A percentile compares a stretch with the other conserved stretches of the same genome.
Conservation (phyloP, 2,329 filamentous ascomycete species). For the Colletotrichum abscissum region DNA sequence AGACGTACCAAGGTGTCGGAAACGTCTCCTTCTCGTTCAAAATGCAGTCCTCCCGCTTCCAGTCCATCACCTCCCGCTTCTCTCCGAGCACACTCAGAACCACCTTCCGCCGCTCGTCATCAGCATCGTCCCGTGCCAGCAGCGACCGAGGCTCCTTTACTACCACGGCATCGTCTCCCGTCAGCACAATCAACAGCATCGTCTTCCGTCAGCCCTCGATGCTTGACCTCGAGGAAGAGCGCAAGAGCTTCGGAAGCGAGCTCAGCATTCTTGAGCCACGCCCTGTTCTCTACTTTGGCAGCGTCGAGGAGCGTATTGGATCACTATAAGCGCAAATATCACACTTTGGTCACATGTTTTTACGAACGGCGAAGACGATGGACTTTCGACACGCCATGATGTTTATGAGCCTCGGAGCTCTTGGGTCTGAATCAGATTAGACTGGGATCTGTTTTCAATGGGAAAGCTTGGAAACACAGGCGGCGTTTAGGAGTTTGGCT, state of each 20-base stretch:
- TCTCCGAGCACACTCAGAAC: constrained; percentile 60
- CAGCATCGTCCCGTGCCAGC: constrained; percentile 55
- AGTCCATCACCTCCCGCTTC: constrained; percentile 62
- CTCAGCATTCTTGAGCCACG: constrained; percentile 70
- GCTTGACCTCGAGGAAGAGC: constrained; percentile 68
- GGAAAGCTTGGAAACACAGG: constrained; percentile 4
- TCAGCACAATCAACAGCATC: constrained; percentile 68
- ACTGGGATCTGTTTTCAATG: not conserved
- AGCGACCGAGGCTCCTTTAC: constrained; percentile 54
- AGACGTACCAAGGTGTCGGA: not conserved
- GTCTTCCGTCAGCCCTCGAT: constrained; percentile 69
- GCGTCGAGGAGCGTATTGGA: constrained; percentile 70
- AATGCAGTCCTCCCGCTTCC: constrained; percentile 62
- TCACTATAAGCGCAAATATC: not conserved
- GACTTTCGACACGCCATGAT: not conserved
- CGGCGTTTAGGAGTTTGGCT: constrained; percentile 22
- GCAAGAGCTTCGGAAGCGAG: constrained; percentile 61
- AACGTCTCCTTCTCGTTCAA: constrained; percentile 37
- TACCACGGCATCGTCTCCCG: constrained; percentile 57
- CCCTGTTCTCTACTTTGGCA: constrained; percentile 72
- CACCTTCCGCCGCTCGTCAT: constrained; percentile 64
- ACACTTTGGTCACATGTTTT: not conserved
- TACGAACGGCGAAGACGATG: not conserved
- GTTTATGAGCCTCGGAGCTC: constrained; percentile 5
- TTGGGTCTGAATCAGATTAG: not conserved